Evolutionary conservation across 805 yeast species (phyloP).

Genomic region (Starmerella powellii): DNA sequence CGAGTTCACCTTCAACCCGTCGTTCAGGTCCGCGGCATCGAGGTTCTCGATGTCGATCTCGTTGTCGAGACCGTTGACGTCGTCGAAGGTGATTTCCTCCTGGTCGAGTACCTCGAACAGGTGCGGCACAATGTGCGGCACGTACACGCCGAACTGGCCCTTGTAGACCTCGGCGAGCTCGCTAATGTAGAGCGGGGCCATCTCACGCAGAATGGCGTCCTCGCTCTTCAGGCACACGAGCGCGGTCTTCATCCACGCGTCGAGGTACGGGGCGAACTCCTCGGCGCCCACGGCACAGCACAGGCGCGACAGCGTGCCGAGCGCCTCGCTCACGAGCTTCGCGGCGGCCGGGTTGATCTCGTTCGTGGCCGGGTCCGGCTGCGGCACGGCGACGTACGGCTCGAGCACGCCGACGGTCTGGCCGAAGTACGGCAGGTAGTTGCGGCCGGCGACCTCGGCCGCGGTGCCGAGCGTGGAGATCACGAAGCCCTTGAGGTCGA

Average conservation of each 20-base stretch:
- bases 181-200: slow-evolving; percentile 86
- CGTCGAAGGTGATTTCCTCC: slow-evolving; percentile 49
- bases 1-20: slow-evolving; percentile 75
- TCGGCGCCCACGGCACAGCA: slow-evolving; percentile 94
- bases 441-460: slow-evolving; percentile 86
- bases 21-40: slow-evolving; percentile 24
- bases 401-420: slow-evolving; percentile 69
- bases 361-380: slow-evolving; percentile 57
- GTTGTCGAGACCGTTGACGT: slow-evolving; percentile 31
- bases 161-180: slow-evolving; percentile 93
- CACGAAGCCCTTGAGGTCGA: slow-evolving; percentile 41
- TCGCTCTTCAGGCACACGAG: slow-evolving; percentile 64
- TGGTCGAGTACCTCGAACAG: slow-evolving; percentile 73
- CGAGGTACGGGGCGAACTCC: slow-evolving; percentile 72
- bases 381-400: slow-evolving; percentile 51
- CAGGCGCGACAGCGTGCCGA: slow-evolving; percentile 88
- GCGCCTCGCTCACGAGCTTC: slow-evolving; percentile 80
- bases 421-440: slow-evolving; percentile 75
- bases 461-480: slow-evolving; percentile 96
- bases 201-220: slow-evolving; percentile 78
- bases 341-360: slow-evolving; percentile 56
- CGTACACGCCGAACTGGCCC: slow-evolving; percentile 73
- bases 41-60: slow-evolving; percentile 37
- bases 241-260: slow-evolving; percentile 80
- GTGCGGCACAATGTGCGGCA: slow-evolving; percentile 71